phyloP scores from a whole-genome alignment of 2,329 filamentous ascomycete species.

The Aspergillus floridensis region DNA sequence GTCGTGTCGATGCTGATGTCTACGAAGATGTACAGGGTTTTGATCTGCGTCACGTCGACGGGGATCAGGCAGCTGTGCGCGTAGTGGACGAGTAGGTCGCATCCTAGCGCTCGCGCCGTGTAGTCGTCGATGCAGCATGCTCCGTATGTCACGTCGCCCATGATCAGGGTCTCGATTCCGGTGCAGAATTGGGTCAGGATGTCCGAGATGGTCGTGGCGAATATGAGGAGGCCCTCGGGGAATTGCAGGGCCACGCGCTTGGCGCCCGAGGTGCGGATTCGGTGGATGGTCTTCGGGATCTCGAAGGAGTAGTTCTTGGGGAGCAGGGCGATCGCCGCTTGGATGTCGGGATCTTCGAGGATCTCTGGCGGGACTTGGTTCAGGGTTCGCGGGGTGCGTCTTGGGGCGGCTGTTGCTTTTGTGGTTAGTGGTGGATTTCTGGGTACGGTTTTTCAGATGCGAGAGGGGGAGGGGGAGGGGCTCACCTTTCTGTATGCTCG shows the following conservation, averaged over 20 bases:
- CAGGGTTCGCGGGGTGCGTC: constrained; percentile 72
- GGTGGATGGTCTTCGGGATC: constrained; percentile 95
- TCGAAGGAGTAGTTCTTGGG: constrained; percentile 98
- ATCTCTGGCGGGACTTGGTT: constrained; percentile 91
- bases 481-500: constrained; percentile 46
- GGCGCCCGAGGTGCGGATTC: constrained; percentile 75
- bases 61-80: constrained; percentile 96
- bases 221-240: constrained; percentile 90
- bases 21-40: constrained; percentile 96
- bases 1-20: constrained; percentile 92
- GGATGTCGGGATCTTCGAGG: constrained; percentile 77
- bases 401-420: constrained; percentile 60
- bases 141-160: constrained; percentile 98
- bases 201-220: constrained; percentile 96
- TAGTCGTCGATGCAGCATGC: constrained; percentile 99
- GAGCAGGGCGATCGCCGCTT: constrained; percentile 79
- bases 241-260: constrained; percentile 92
- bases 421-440: constrained; percentile 1
- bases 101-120: constrained; percentile 88
- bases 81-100: constrained; percentile 93
- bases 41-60: constrained; percentile 93
- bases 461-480: neutral
- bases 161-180: constrained; percentile 88
- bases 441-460: constrained; percentile 1
- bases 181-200: constrained; percentile 94